Conservation (phyloP, 495 filamentous ascomycete genomes). For the Aspergillus hancockii region DNA sequence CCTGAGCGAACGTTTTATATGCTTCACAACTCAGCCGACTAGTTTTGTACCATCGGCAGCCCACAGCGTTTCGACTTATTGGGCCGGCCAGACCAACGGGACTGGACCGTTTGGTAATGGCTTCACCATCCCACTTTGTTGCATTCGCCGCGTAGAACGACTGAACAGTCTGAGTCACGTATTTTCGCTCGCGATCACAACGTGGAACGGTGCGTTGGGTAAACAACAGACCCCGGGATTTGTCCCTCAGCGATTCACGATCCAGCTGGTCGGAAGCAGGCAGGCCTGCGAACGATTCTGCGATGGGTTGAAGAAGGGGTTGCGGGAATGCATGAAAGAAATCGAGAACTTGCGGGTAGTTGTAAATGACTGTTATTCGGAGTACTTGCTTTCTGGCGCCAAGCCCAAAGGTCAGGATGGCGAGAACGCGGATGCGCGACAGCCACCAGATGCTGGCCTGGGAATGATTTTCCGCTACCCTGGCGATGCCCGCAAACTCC, state of each 20-base stretch:
- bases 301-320: slow-evolving; percentile 85
- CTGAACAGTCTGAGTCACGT: slow-evolving; percentile 87
- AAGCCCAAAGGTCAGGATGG: slow-evolving; percentile 38
- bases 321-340: slow-evolving; percentile 81
- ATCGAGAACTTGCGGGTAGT: slow-evolving; percentile 79
- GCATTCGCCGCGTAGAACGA: slow-evolving; percentile 87
- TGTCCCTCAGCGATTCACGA: slow-evolving; percentile 75
- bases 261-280: slow-evolving; percentile 86
- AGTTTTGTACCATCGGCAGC: slow-evolving; percentile 82
- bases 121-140: slow-evolving; percentile 92
- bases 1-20: slow-evolving; percentile 89
- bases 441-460: slow-evolving; percentile 85
- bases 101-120: slow-evolving; percentile 94
- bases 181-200: slow-evolving; percentile 91
- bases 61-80: slow-evolving; percentile 69
- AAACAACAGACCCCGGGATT: slow-evolving; percentile 58
- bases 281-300: slow-evolving; percentile 93
- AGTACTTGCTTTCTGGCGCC: slow-evolving; percentile 72
- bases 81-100: slow-evolving; percentile 86
- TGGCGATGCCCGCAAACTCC: slow-evolving; percentile 90
- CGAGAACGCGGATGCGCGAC: slow-evolving; percentile 49
- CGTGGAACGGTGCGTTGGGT: slow-evolving; percentile 76
- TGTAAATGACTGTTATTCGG: slow-evolving; percentile 83
- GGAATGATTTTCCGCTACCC: slow-evolving; percentile 94
- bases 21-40: slow-evolving; percentile 90